These are phyloP conservation scores for Scutellaria minor DNA, from an alignment of 257 asterid genomes.

Conservation along the genomic window DNA sequence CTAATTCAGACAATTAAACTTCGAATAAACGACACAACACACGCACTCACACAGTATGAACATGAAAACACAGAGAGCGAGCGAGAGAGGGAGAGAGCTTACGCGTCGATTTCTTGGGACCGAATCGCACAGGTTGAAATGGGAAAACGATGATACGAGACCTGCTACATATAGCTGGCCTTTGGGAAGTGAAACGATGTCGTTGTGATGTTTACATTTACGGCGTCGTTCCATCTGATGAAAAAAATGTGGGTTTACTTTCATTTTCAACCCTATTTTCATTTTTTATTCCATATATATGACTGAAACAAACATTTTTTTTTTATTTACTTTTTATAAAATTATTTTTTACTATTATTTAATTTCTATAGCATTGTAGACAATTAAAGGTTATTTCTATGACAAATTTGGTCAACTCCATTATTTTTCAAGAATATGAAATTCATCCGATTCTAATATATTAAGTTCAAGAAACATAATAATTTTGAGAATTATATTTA, in stretches of 20 bases:
- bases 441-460: too few relatives aligned
- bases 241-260: too few relatives aligned
- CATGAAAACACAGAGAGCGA: background rate
- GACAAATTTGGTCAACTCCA: too few relatives aligned
- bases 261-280: background rate
- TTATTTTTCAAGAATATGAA: too few relatives aligned
- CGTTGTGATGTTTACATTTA: background rate
- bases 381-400: too few relatives aligned
- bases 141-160: background rate
- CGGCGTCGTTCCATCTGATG: background rate
- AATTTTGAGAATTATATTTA: too few relatives aligned
- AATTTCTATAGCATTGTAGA: too few relatives aligned
- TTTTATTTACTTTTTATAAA: too few relatives aligned
- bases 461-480: too few relatives aligned
- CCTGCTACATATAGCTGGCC: background rate
- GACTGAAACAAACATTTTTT: too few relatives aligned
- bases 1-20: background rate
- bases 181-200: background rate
- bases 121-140: constrained; percentile 23
- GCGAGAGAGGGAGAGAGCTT: constrained; percentile 23
- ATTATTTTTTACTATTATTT: too few relatives aligned
- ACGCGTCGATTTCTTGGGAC: constrained; percentile 8
- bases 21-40: background rate
- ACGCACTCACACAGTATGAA: background rate
- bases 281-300: too few relatives aligned